Evolutionary conservation across 495 filamentous ascomycete genomes (phyloP), one percentile per base, ranked within the genome.

Genomic region (Penicillium robsamsonii): DNA sequence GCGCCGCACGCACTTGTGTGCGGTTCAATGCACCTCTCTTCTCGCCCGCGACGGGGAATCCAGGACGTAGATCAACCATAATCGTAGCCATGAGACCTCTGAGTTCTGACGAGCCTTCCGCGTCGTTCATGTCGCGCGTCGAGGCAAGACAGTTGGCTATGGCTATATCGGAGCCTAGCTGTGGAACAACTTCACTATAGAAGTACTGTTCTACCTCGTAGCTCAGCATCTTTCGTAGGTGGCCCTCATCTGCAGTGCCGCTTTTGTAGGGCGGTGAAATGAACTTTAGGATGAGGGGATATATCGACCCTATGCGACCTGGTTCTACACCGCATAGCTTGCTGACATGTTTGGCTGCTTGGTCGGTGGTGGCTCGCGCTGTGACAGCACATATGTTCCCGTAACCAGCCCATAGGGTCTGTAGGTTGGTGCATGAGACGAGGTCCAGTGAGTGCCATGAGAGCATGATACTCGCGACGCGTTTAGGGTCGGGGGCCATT

Each of bases 351-450:
- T 52, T n/a, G 3, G 69, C 66, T 25, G 70, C 67, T 18, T 55
- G 42, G 1, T 56, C 38, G n/a, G 64, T 73, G 12, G 49, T 59
- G 1, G 72, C 67, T 41, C 64, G 59, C 1, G 62, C 69, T 2
- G 59, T 66, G 13, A 75, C 55, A 5, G 66, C 65, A 43, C 72
- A 73, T 31, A 75, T 70, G 3, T 66, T 53, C 2, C 72, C 72
- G 24, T 75, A 75, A 0, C 72, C 72, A 20, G 72, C 72, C 70
- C 72, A 75, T 2, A 75, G 58, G n/a, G 64, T 71, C 30, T 75
- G 72, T 4, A 75, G 46, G 12, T 57, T 65, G n/a, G 49, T 63
- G 57, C 67, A 73, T 0, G 67, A 68, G 44, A 72, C 53, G 15
- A 75, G 69, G 9, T 70, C 66, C 9, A 72, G 63, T 12, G 66